Conservation (phyloP, 305 asterid species). For the Solanum hybrid region DNA sequence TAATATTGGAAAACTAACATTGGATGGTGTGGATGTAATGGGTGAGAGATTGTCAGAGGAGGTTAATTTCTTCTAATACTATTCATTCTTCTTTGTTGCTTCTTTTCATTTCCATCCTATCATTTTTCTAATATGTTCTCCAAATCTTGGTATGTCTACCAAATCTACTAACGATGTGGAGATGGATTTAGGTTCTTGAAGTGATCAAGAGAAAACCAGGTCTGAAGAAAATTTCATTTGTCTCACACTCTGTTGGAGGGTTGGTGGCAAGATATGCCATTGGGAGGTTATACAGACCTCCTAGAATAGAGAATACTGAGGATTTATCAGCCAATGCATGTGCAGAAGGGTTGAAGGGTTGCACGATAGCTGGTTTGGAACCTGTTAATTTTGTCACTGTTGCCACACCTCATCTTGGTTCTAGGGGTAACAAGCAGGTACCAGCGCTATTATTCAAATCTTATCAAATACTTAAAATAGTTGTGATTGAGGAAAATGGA, state of each 20-base stretch:
- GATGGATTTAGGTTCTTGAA: conserved; percentile 53
- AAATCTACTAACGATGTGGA: neutral
- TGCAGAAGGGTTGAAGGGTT: neutral
- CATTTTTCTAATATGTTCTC: neutral
- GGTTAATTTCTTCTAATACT: conserved; percentile 7
- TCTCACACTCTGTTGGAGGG: conserved; percentile 92
- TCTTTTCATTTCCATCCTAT: neutral
- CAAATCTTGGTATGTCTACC: neutral
- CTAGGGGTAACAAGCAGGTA: conserved; percentile 97
- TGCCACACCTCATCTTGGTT: conserved; percentile 99
- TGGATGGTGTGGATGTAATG: conserved; percentile 41
- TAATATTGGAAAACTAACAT: conserved; percentile 26
- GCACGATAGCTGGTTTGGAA: conserved; percentile 70
- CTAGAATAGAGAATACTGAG: conserved; percentile 1
- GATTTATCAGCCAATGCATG: conserved; percentile 6
- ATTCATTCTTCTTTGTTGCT: neutral
- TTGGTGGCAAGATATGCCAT: conserved; percentile 85
- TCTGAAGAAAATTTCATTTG: conserved; percentile 63
- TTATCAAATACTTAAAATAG: neutral
- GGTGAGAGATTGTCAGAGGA: conserved; percentile 30
- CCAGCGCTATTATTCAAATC: neutral
- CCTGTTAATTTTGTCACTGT: conserved; percentile 78
- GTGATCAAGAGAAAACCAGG: conserved; percentile 63
- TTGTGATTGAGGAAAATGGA: neutral
- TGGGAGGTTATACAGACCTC: conserved; percentile 48